Evolutionary conservation across 257 asterid species (phyloP).

Genomic region (Verbascum thapsus): DNA sequence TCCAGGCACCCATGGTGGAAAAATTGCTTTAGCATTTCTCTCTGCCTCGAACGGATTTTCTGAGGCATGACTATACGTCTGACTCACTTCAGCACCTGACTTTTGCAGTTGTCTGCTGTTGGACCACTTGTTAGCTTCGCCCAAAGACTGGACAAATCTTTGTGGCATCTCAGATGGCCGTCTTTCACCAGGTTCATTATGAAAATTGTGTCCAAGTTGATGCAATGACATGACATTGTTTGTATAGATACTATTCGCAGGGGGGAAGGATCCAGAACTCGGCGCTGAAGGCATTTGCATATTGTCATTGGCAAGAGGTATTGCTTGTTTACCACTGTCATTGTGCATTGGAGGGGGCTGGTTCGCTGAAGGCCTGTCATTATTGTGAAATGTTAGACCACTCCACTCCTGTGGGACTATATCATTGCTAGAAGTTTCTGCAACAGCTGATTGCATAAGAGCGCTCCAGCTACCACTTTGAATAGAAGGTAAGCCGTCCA

Average conservation of each 20-base stretch:
- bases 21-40: conserved; percentile 29
- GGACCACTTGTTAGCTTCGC: conserved; percentile 48
- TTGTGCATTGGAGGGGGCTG: conserved; percentile 39
- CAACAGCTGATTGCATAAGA: conserved; percentile 97
- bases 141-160: conserved; percentile 41
- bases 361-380: conserved; percentile 43
- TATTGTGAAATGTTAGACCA: conserved; percentile 54
- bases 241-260: conserved; percentile 32
- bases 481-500: conserved; percentile 53
- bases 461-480: conserved; percentile 98
- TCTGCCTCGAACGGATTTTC: conserved; percentile 48
- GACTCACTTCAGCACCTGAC: conserved; percentile 43
- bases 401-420: conserved; percentile 63
- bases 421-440: conserved; percentile 76
- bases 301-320: conserved; percentile 34
- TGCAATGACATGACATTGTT: conserved; percentile 43
- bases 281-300: conserved; percentile 37
- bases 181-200: conserved; percentile 38
- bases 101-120: conserved; percentile 37
- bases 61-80: conserved; percentile 40
- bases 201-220: conserved; percentile 48
- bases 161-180: conserved; percentile 44
- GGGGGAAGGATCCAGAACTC: conserved; percentile 40
- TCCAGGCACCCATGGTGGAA: conserved; percentile 42
- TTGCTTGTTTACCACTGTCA: conserved; percentile 43